phyloP scores from a whole-genome alignment of 2,329 filamentous ascomycete species.

The Verticillium zaregamsianum region DNA sequence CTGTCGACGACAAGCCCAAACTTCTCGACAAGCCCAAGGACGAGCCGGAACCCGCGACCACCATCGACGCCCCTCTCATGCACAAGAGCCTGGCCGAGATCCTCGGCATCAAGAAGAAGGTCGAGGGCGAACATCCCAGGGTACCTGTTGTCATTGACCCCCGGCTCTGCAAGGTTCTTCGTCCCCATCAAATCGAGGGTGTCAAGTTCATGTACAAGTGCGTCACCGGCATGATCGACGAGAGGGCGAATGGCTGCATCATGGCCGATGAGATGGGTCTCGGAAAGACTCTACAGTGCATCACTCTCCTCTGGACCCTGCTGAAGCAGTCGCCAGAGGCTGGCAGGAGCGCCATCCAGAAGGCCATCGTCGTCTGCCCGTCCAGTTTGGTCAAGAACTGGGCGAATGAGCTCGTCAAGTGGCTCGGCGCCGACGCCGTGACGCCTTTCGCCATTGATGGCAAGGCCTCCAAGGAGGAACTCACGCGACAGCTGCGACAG shows the following conservation, averaged over 20 bases:
- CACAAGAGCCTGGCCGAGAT: conserved; percentile 97
- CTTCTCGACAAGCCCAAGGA: conserved; percentile 20
- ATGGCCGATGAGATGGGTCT: conserved; percentile 99
- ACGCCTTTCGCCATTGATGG: conserved; percentile 95
- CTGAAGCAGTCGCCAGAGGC: conserved; percentile 93
- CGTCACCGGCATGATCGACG: conserved; percentile 91
- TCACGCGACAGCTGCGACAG: conserved; percentile 84
- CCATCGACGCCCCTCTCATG: conserved; percentile 74
- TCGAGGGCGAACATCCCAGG: conserved; percentile 72
- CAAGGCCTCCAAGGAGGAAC: conserved; percentile 90
- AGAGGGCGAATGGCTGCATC: conserved; percentile 93
- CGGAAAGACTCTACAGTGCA: conserved; percentile 96
- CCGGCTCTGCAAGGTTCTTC: conserved; percentile 78
- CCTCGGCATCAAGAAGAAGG: conserved; percentile 85
- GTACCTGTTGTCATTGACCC: conserved; percentile 99
- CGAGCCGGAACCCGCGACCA: conserved; percentile 38
- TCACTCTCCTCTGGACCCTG: conserved; percentile 92
- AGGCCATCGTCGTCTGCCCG: conserved; percentile 94
- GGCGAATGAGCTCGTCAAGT: conserved; percentile 96
- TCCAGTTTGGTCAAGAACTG: conserved; percentile 96
- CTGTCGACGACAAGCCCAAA: conserved; percentile 77
- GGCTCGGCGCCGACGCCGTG: conserved; percentile 88
- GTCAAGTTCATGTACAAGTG: conserved; percentile 97
- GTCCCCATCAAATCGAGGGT: conserved; percentile 95
- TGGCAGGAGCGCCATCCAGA: conserved; percentile 91